Evolutionary conservation across 192 early-diverging fungal species (phyloP).

Genomic region (Podila epicladia): DNA sequence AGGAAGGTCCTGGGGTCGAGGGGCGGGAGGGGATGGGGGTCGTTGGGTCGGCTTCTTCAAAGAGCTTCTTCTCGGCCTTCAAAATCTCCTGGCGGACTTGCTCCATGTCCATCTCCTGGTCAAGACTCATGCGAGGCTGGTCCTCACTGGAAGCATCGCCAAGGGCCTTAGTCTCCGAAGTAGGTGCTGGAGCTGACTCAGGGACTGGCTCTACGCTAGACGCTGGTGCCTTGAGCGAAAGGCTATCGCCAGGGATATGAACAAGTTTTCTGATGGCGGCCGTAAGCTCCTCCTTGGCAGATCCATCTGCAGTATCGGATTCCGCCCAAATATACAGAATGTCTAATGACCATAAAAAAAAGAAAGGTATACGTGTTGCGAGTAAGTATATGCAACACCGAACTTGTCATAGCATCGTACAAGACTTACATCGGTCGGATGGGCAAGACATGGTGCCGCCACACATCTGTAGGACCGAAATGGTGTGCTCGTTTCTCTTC

Average conservation of each 20-base stretch:
- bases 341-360: constrained; percentile 9
- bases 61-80: constrained; percentile 42
- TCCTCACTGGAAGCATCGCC: constrained; percentile 8
- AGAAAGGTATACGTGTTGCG: neutral
- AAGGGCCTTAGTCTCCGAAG: constrained; percentile 1
- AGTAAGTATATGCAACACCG: neutral
- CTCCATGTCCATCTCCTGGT: constrained; percentile 51
- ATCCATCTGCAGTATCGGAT: constrained; percentile 4
- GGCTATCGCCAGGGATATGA: constrained; percentile 42
- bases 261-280: constrained; percentile 48
- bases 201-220: neutral
- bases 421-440: constrained; percentile 50
- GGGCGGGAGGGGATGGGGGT: constrained; percentile 36
- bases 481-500: constrained; percentile 48
- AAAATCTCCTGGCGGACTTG: constrained; percentile 33
- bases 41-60: constrained; percentile 21
- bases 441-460: constrained; percentile 55
- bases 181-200: neutral
- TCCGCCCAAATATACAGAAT: constrained; percentile 49
- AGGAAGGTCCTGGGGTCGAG: constrained; percentile 18
- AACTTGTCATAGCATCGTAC: neutral
- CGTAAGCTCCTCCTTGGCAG: constrained; percentile 38
- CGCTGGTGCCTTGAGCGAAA: constrained; percentile 34
- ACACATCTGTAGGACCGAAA: constrained; percentile 54
- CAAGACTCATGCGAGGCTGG: constrained; percentile 43